Evolutionary conservation across 75 land plant genomes (phyloP), one percentile per base, ranked within the genome.

Genomic region (Picea sitchensis): DNA sequence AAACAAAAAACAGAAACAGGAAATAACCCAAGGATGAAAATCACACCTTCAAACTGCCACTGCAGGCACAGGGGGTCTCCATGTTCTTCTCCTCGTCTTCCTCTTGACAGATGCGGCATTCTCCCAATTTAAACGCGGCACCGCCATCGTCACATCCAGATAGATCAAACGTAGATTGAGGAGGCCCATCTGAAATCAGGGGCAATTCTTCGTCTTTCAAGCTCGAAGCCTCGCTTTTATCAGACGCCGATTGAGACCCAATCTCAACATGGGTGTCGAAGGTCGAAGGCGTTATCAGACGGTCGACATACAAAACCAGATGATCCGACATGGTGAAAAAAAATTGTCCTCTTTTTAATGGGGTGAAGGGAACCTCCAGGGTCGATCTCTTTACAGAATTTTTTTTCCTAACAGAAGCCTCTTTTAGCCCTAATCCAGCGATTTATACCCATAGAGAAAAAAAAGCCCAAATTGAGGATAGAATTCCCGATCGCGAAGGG

Each of bases 51-150:
- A 91, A 59, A 69, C 87, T 91, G 14, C 93, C 93, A 74, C 81
- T 84, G 79, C 93, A 91, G 65, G 87, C 91, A 75, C 93, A 91
- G 47, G 93, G 93, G n/a, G 44, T 61, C 72, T 91, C 93, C 76
- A 91, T 79, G 59, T 85, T 89, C 26, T 68, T 51, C 14, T 85
- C 59, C 18, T 81, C 75, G n/a, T 88, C 92, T 80, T 88, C 88
- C 62, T 91, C 92, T 41, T 91, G 92, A 61, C 92, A 91, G 38
- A 88, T 83, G 9, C 92, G 80, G 79, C 92, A 91, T 38, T 91
- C 90, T 2, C 68, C 84, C 26, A 31, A 26, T 58, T 82, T 71
- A 41, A 71, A 21, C 56, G 23, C 51, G 9, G 8, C 0, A 41
- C 6, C 47, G 4, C 26, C 74, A 11, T 47, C 56, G 20, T 41